Conservation (phyloP, 1,284 basidiomycete genomes). For the Cronartium ribicola region DNA sequence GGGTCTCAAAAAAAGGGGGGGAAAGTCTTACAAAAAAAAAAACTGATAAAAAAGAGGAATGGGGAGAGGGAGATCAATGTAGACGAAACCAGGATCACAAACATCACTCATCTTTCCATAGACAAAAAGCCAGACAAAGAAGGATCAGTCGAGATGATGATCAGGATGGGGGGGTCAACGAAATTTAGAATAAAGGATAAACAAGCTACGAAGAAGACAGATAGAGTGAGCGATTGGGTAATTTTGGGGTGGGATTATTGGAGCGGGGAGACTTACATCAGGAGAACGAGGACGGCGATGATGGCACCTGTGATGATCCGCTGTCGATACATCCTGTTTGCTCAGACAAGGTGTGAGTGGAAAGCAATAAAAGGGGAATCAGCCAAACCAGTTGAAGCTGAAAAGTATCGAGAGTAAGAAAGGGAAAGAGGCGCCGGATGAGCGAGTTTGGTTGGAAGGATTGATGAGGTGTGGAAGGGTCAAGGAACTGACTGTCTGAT, state of each 20-base stretch:
- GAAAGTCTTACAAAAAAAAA: neutral
- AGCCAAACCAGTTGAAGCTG: neutral
- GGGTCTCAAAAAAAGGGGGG: neutral
- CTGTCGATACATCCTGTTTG: constrained; percentile 48
- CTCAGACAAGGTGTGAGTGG: too few relatives aligned
- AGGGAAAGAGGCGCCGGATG: neutral
- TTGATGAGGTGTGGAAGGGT: neutral
- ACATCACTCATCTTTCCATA: too few relatives aligned
- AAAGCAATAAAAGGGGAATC: too few relatives aligned
- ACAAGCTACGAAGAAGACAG: constrained; percentile 42
- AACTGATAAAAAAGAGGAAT: neutral
- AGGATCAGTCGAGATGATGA: neutral
- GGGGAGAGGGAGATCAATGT: too few relatives aligned
- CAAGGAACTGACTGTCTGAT: constrained; percentile 57
- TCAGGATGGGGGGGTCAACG: neutral
- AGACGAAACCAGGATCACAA: too few relatives aligned
- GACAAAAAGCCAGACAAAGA: neutral
- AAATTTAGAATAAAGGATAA: constrained; percentile 45
- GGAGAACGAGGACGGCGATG: constrained; percentile 47
- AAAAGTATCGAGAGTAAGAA: constrained; percentile 3
- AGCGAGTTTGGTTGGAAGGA: constrained; percentile 1
- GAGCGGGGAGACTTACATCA: constrained; percentile 44
- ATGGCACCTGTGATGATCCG: constrained; percentile 48
- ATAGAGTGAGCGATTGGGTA: neutral
- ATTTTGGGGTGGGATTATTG: neutral